Evolutionary conservation across 768 basidiomycete species (phyloP).

Genomic region (Serendipita sp.): DNA sequence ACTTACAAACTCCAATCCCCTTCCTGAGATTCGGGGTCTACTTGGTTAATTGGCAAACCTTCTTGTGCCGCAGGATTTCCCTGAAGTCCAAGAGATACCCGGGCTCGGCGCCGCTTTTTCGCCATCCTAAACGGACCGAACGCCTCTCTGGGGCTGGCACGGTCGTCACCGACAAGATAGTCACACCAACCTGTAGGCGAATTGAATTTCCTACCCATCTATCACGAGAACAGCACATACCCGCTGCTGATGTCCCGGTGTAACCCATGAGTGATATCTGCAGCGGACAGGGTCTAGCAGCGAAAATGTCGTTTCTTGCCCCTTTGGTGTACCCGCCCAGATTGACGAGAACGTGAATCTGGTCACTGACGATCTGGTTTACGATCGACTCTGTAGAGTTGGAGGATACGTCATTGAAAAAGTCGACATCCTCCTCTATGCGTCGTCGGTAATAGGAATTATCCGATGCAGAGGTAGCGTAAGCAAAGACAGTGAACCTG

Average conservation of each 20-base stretch:
- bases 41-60: slow-evolving; percentile 18
- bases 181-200: slow-evolving; percentile 28
- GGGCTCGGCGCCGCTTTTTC: background rate
- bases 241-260: slow-evolving; percentile 30
- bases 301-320: slow-evolving; percentile 35
- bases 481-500: slow-evolving; percentile 28
- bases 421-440: slow-evolving; percentile 25
- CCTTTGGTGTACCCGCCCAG: slow-evolving; percentile 37
- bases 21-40: slow-evolving; percentile 25
- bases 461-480: slow-evolving; percentile 34
- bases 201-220: background rate
- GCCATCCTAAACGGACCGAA: slow-evolving; percentile 21
- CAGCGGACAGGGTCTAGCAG: slow-evolving; percentile 31
- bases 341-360: slow-evolving; percentile 33
- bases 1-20: slow-evolving; percentile 32
- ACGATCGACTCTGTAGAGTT: slow-evolving; percentile 23
- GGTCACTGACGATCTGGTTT: slow-evolving; percentile 25
- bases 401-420: slow-evolving; percentile 28
- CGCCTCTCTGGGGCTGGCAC: slow-evolving; percentile 27
- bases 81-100: slow-evolving; percentile 11
- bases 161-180: slow-evolving; percentile 29
- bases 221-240: slow-evolving; percentile 11
- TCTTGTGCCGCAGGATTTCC: slow-evolving; percentile 17
- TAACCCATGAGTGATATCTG: slow-evolving; percentile 37
- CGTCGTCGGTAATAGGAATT: slow-evolving; percentile 27